Conservation (phyloP, 176 grass and related monocot species). For the Ananas comosus region DNA sequence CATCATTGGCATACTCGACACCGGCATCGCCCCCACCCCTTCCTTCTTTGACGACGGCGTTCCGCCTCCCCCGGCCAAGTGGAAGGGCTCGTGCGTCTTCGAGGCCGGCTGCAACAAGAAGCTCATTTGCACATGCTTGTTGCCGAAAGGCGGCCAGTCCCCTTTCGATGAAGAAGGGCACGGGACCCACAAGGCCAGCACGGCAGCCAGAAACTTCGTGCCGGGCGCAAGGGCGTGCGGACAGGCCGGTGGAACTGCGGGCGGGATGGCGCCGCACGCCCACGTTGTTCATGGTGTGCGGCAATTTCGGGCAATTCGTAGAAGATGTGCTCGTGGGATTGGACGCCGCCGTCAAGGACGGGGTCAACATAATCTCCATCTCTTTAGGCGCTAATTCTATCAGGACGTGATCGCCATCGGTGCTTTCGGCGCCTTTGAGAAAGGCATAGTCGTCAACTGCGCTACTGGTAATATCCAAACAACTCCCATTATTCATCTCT, state of each 20-base stretch:
- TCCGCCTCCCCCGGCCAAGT: neutral
- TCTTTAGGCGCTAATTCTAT: slow-evolving; percentile 45
- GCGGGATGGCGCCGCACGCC: neutral
- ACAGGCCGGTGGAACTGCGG: too few species aligned
- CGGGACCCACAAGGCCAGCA: too few species aligned
- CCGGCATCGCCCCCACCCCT: slow-evolving; percentile 4
- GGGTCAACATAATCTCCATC: slow-evolving; percentile 60
- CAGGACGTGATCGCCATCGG: slow-evolving; percentile 42
- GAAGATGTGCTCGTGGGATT: slow-evolving; percentile 62
- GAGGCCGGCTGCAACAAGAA: too few species aligned
- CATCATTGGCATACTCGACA: slow-evolving; percentile 21
- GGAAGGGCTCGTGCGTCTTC: too few species aligned
- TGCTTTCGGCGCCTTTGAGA: slow-evolving; percentile 38
- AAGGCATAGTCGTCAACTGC: slow-evolving; percentile 53
- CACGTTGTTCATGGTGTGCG: slow-evolving; percentile 69
- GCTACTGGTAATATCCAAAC: slow-evolving; percentile 16
- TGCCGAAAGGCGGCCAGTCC: too few species aligned
- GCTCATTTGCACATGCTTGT: too few species aligned
- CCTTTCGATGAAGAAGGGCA: too few species aligned
- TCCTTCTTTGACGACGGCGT: slow-evolving; percentile 20
- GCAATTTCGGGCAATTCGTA: slow-evolving; percentile 9
- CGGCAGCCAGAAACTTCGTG: too few species aligned
- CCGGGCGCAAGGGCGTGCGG: too few species aligned
- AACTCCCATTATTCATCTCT: too few species aligned
- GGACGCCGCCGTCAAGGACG: slow-evolving; percentile 68